Base-by-base conservation (phyloP, 352 stramenopile species). In the Phytophthora sansomeana region DNA sequence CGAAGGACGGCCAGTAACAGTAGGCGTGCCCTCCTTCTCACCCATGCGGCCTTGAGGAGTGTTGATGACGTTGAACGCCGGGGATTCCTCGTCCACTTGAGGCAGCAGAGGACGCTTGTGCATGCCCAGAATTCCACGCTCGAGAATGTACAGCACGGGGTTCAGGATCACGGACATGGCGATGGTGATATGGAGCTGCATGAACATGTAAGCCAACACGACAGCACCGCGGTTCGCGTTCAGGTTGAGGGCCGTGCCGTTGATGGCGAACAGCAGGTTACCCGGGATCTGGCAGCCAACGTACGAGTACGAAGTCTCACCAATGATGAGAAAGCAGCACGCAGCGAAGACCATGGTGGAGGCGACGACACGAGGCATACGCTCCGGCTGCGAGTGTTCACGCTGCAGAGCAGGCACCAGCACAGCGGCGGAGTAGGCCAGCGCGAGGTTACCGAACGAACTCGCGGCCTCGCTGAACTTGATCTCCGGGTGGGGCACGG, bases 181-280 rank as follows among this genome's bases (percentile, higher is more conserved):
- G 63, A 83, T 83, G 42, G 73, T 77, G 59, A 83, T 77, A 49
- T 83, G 75, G 21, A 83, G 51, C 67, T 83, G 75, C 75, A 83
- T 83, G 69, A 78, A 81, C 51, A 75, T 57, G 43, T 77, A 85
- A 28, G 67, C 76, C 21, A 80, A 51, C 44, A 80, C 73, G 36
- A 81, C 69, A 28, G 63, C 63, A 44, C 74, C 76, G 21, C 76
- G 61, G 60, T 63, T 77, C 16, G 76, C 60, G 32, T 65, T 33
- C 57, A 85, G 69, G 63, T 78, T 67, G 30, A 85, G 62, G 4
- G 65, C 63, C 3, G 67, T 72, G 17, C 65, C 66, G 16, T 63
- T 70, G 46, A 86, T 80, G 17, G 78, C 63, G 39, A 86, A 86
- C 28, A 86, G 56, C 39, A 86, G 61, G 59, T 85, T 85, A 38